Conservation (phyloP, 805 yeast species). For the Saturnispora saitoi region DNA sequence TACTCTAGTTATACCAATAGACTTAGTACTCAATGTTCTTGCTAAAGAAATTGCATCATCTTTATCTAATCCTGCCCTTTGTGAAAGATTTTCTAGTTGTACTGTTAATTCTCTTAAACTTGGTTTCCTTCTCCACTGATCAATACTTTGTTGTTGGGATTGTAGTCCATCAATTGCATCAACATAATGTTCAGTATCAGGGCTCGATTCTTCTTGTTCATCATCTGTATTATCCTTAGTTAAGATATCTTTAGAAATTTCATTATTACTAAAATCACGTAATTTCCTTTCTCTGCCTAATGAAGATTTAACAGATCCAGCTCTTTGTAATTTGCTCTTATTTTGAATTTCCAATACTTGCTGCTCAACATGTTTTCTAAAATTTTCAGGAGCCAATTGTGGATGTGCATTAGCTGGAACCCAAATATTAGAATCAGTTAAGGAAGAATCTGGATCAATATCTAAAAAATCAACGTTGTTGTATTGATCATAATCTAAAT, state of each 20-base stretch:
- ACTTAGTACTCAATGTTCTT: constrained; percentile 63
- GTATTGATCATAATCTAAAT: constrained; percentile 20
- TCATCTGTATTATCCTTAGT: background rate
- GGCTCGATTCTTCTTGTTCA: background rate
- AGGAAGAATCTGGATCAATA: constrained; percentile 12
- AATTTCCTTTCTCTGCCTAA: constrained; percentile 17
- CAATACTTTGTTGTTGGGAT: constrained; percentile 6
- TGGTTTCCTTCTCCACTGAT: constrained; percentile 31
- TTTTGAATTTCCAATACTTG: constrained; percentile 40
- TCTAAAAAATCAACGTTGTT: constrained; percentile 11
- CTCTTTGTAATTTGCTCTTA: constrained; percentile 31
- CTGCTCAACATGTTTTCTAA: constrained; percentile 54
- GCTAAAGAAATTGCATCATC: constrained; percentile 80
- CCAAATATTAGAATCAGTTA: constrained; percentile 45
- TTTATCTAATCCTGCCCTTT: constrained; percentile 68
- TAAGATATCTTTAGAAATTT: background rate
- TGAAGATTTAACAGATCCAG: constrained; percentile 23
- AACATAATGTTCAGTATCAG: constrained; percentile 1
- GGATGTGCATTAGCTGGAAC: constrained; percentile 95
- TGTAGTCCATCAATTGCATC: constrained; percentile 6
- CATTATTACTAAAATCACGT: constrained; percentile 1
- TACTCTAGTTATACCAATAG: constrained; percentile 49
- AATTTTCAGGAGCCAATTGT: constrained; percentile 86
- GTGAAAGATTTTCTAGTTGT: constrained; percentile 67
- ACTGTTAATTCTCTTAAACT: constrained; percentile 63